Evolutionary conservation across 148 eudicot species (phyloP).

Genomic region (Cornus kousa): DNA sequence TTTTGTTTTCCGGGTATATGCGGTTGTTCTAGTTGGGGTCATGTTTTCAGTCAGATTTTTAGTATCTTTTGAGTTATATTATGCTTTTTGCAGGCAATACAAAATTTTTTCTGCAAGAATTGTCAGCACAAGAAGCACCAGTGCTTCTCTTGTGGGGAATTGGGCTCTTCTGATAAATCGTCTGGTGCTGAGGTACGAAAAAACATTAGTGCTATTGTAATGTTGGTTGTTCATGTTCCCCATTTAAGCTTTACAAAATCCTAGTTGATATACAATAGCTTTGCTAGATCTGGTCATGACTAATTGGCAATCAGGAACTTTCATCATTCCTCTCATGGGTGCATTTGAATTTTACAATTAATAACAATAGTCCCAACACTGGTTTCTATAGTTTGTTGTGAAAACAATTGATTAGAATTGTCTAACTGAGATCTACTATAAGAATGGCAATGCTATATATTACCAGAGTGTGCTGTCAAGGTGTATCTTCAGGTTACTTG

Average conservation of each 20-base stretch:
- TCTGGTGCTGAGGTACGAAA: constrained; percentile 66
- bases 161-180: constrained; percentile 87
- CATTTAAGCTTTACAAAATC: constrained; percentile 5
- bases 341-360: not conserved
- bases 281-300: not conserved
- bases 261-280: not conserved
- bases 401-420: too few species aligned
- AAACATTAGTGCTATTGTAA: not conserved
- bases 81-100: constrained; percentile 47
- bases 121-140: constrained; percentile 76
- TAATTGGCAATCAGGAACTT: not conserved
- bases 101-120: constrained; percentile 57
- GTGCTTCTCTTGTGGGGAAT: constrained; percentile 74
- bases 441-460: not conserved
- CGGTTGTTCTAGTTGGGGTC: not conserved
- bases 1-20: too few species aligned
- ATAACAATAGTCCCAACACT: not conserved
- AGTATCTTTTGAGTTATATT: not conserved
- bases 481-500: not conserved
- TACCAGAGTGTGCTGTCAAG: not conserved
- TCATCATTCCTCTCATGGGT: not conserved
- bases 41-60: not conserved
- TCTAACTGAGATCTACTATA: not conserved
- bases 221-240: not conserved
- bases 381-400: not conserved